Evolutionary conservation across 2,329 filamentous ascomycete species (phyloP), one percentile per base, ranked within the genome.

Genomic region (Arachnomyces sp.): DNA sequence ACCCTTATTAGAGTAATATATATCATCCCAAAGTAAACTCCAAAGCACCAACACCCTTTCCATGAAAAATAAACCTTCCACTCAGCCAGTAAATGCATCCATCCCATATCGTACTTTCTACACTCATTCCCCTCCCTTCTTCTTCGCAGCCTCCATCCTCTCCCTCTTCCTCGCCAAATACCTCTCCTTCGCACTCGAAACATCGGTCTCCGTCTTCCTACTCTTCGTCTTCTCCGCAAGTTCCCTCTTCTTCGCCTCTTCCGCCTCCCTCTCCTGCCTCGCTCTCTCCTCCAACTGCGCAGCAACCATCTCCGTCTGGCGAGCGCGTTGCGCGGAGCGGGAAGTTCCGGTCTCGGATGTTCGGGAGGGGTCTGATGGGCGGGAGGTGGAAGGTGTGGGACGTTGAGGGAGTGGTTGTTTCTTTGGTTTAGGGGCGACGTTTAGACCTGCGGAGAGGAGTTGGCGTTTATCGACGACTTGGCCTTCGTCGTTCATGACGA

Each of bases 401-500:
- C 21, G 21, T 25, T 25, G 21, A 5, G 21, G 5, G 9, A 5
- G 21, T 25, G 5, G 21, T 5, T 25, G 5, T 25, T 25, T 25
- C 49, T 75, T 76, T 3, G 71, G 69, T 44, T 76, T 78, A 2
- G 70, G 65, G 2, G 71, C 71, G 29, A 81, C 68, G 49, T 82
- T 82, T 36, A 82, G 58, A 14, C 78, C 78, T 3, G 77, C 78
- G 21, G 67, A 67, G 7, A 82, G 68, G 2, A 82, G 59, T 50
- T 82, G 76, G 5, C 78, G 67, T 57, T 80, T 81, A 50, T 82
- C 78, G 21, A 77, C 73, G 7, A 82, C 69, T 47, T 80, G 72
- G 2, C 78, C 78, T 31, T 82, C 78, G 29, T 82, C 78, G 46
- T 81, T 81, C 45, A 81, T 51, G 8, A 71, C 64, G 32, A 82